Evolutionary conservation across 306 rosid genomes (phyloP).

Genomic region (Vicia faba): DNA sequence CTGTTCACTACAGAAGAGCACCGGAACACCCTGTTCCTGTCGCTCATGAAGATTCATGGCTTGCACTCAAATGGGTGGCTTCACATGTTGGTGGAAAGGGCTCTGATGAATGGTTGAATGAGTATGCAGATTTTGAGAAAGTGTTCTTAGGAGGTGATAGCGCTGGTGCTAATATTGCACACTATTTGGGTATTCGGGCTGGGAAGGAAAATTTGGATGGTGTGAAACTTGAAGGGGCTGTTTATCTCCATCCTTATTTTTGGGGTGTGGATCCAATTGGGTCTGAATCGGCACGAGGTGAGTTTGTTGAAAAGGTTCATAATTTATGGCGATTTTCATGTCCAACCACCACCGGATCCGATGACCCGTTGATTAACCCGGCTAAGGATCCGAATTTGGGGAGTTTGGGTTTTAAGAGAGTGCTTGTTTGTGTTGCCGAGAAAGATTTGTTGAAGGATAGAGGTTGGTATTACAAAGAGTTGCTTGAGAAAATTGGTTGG

Average conservation of each 20-base stretch:
- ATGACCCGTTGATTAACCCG: constrained; percentile 68
- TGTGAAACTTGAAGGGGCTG: constrained; percentile 48
- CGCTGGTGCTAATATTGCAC: constrained; percentile 68
- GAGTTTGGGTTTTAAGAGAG: constrained; percentile 46
- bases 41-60: constrained; percentile 67
- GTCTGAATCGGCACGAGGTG: constrained; percentile 10
- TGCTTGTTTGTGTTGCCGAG: constrained; percentile 69
- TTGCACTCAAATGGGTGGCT: constrained; percentile 59
- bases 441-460: constrained; percentile 57
- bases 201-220: constrained; percentile 49
- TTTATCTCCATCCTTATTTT: constrained; percentile 63
- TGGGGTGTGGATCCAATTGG: constrained; percentile 60
- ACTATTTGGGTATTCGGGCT: constrained; percentile 54
- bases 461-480: constrained; percentile 51
- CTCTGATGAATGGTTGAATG: constrained; percentile 60
- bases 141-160: constrained; percentile 72
- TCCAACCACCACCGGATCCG: constrained; percentile 49
- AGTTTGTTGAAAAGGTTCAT: too few species aligned
- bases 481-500: constrained; percentile 55
- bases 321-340: constrained; percentile 53
- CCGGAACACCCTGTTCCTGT: constrained; percentile 71
- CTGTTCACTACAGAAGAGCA: constrained; percentile 67
- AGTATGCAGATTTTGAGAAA: constrained; percentile 45
- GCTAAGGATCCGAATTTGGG: constrained; percentile 57
- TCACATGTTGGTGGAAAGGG: constrained; percentile 54